phyloP scores from a whole-genome alignment of 495 filamentous ascomycete genomes.

The Parachaetomium inaequale region DNA sequence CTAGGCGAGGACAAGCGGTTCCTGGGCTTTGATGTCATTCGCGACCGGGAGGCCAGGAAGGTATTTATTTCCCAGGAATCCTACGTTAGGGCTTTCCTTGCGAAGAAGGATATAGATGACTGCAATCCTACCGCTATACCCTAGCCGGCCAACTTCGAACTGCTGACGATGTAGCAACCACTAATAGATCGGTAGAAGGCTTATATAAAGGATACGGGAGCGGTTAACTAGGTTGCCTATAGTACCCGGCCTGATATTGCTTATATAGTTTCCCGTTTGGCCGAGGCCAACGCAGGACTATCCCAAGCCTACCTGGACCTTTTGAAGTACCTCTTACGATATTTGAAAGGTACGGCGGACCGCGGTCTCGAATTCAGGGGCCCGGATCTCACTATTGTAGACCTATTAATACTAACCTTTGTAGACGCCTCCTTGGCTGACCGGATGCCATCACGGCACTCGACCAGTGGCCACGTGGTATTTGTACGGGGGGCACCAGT shows the following conservation, averaged over 20 bases:
- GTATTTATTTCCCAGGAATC: conserved; percentile 1
- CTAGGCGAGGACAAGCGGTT: conserved; percentile 3
- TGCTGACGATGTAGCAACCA: not conserved
- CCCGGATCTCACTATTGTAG: no score
- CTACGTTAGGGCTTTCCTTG: not conserved
- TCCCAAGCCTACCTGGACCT: conserved; percentile 4
- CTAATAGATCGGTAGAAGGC: not conserved
- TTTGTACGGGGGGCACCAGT: not conserved
- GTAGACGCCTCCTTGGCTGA: not conserved
- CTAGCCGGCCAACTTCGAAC: not conserved
- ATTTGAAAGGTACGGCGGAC: not conserved
- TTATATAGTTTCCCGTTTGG: not conserved
- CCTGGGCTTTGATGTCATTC: conserved; percentile 10
- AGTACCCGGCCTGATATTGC: not conserved
- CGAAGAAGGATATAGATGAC: not conserved
- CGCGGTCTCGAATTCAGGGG: not conserved
- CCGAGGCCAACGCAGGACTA: not conserved
- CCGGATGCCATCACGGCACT: not conserved
- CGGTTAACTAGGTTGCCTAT: not conserved
- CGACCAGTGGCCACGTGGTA: not conserved
- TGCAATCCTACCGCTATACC: not conserved
- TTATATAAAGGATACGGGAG: conserved; percentile 1
- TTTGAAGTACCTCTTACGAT: not conserved
- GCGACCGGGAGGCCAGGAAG: not conserved
- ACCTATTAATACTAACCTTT: no score